A percentile compares a stretch with the other conserved stretches of the same genome.
Evolutionary conservation across 495 filamentous ascomycete genomes (phyloP).

Genomic region (Trypethelium eluteriae): DNA sequence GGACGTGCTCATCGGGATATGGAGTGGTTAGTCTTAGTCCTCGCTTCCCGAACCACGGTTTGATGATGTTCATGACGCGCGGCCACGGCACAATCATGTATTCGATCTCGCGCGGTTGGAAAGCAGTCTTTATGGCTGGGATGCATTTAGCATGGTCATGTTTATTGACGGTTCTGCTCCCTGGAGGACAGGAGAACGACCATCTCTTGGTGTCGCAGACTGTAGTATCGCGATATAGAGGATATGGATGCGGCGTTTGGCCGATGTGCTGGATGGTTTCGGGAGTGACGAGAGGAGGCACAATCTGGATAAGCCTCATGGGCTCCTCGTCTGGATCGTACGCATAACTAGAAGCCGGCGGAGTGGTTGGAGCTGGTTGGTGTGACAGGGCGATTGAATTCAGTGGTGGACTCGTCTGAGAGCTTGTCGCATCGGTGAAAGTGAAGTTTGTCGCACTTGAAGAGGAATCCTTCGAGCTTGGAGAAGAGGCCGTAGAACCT

Average conservation of each 20-base stretch:
- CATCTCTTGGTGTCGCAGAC: not conserved
- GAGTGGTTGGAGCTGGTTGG: slow-evolving; percentile 1
- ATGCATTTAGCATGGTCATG: slow-evolving; percentile 10
- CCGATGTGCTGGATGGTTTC: slow-evolving; percentile 5
- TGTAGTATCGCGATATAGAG: not conserved
- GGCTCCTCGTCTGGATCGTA: not conserved
- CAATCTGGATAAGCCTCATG: slow-evolving; percentile 4
- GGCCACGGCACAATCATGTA: not conserved
- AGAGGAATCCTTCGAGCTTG: slow-evolving; percentile 2
- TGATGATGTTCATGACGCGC: slow-evolving; percentile 4
- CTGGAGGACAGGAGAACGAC: not conserved
- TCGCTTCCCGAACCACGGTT: not conserved
- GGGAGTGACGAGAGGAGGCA: slow-evolving; percentile 9
- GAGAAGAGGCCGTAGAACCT: not conserved
- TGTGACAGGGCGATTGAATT: slow-evolving; percentile 4
- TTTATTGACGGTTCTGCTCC: not conserved
- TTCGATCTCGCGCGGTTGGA: slow-evolving; percentile 4
- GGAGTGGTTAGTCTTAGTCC: not conserved
- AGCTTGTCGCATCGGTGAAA: slow-evolving; percentile 4
- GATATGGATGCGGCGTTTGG: slow-evolving; percentile 5
- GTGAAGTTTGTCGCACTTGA: slow-evolving; percentile 5
- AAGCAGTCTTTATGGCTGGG: slow-evolving; percentile 1
- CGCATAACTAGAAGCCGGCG: not conserved
- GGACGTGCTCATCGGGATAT: not conserved
- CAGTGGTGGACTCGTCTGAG: slow-evolving; percentile 4